Conservation (phyloP, 108 stramenopile genomes). For the Cyclotella cryptica region DNA sequence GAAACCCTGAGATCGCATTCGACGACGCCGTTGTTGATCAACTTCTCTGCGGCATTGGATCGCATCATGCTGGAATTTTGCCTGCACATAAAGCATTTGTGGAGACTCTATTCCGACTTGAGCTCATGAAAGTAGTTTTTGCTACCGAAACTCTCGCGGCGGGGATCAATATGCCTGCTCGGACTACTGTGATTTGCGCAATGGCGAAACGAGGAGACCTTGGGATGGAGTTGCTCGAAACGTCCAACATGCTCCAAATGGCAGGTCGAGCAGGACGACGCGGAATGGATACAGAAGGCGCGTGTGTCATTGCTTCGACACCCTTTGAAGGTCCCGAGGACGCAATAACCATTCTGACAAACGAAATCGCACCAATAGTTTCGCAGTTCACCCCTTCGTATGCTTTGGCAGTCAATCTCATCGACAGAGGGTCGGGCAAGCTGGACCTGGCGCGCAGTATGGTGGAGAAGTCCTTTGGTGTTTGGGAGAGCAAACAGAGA, state of each 20-base stretch:
- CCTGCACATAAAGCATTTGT: constrained; percentile 93
- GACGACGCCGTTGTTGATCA: constrained; percentile 61
- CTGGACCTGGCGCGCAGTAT: constrained; percentile 74
- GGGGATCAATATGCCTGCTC: constrained; percentile 90
- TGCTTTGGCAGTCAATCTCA: constrained; percentile 75
- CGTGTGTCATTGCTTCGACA: constrained; percentile 82
- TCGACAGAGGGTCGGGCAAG: constrained; percentile 71
- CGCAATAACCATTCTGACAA: constrained; percentile 71
- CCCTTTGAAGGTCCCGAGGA: constrained; percentile 79
- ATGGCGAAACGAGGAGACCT: constrained; percentile 85
- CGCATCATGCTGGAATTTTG: constrained; percentile 93
- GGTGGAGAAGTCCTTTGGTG: constrained; percentile 80
- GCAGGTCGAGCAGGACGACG: constrained; percentile 90
- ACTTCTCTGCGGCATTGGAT: constrained; percentile 82
- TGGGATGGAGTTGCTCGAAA: constrained; percentile 74
- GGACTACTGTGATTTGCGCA: constrained; percentile 89
- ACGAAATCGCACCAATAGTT: constrained; percentile 75
- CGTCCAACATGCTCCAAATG: constrained; percentile 88
- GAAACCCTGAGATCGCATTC: constrained; percentile 82
- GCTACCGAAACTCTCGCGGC: constrained; percentile 96
- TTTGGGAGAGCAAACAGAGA: constrained; percentile 69
- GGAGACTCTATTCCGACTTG: constrained; percentile 83
- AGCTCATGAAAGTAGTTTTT: constrained; percentile 91
- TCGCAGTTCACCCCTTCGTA: constrained; percentile 88
- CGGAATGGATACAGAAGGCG: constrained; percentile 74